These are phyloP conservation scores for Aspergillus ibericus DNA, from an alignment of 2,329 filamentous ascomycete species.

Conservation along the genomic window DNA sequence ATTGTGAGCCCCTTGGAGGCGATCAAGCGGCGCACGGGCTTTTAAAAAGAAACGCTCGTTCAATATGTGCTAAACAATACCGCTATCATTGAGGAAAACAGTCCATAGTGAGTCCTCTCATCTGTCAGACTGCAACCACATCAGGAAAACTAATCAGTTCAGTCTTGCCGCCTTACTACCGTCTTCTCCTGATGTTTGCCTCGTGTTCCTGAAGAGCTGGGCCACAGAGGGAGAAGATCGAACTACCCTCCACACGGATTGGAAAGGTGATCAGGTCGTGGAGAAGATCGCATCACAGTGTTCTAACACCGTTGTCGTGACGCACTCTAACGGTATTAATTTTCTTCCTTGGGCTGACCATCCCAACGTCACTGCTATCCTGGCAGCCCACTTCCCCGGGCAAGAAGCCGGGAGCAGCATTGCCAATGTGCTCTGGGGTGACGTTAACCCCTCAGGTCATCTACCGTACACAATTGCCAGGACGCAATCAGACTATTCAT, in stretches of 20 bases:
- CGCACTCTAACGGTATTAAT: conserved; percentile 63
- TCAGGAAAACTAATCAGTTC: not conserved
- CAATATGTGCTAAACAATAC: not conserved
- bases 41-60: not conserved
- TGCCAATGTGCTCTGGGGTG: conserved; percentile 24
- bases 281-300: not conserved
- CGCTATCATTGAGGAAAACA: not conserved
- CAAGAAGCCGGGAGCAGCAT: conserved; percentile 50
- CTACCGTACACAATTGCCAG: conserved; percentile 63
- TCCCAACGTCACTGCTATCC: conserved; percentile 62
- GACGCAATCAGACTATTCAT: not conserved
- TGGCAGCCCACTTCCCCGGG: conserved; percentile 65
- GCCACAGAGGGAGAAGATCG: not conserved
- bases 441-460: conserved; percentile 51
- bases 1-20: not conserved
- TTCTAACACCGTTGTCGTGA: conserved; percentile 56
- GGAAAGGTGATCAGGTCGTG: not conserved
- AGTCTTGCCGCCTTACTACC: not conserved
- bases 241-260: not conserved
- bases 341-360: conserved; percentile 65
- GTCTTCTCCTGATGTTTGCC: not conserved
- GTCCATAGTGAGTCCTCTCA: not conserved
- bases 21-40: not conserved
- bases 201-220: not conserved
- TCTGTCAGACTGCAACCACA: not conserved